Evolutionary conservation across 2,329 filamentous ascomycete species (phyloP).

Genomic region (Lecanicillium sp.): DNA sequence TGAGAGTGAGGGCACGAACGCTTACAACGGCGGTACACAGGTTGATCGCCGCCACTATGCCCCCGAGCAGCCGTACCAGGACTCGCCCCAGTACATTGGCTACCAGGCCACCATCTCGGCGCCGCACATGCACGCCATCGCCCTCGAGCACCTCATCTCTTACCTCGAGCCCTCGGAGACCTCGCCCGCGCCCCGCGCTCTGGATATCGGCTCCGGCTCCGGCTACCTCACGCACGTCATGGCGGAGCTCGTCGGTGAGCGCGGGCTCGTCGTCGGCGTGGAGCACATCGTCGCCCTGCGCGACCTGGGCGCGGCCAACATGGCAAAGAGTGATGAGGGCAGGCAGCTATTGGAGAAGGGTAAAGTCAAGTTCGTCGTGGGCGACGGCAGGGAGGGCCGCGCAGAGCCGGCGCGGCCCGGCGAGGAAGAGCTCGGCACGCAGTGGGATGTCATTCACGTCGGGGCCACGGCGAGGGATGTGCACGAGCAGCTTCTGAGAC

Average conservation of each 20-base stretch:
- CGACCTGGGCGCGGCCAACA: slow-evolving; percentile 58
- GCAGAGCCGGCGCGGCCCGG: slow-evolving; percentile 38
- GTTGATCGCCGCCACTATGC: slow-evolving; percentile 87
- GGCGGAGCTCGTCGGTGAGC: slow-evolving; percentile 63
- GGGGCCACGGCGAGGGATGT: slow-evolving; percentile 75
- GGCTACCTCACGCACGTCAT: slow-evolving; percentile 86
- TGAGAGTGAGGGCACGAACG: not conserved
- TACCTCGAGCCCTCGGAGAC: slow-evolving; percentile 33
- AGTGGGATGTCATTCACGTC: slow-evolving; percentile 93
- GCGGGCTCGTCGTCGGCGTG: slow-evolving; percentile 57
- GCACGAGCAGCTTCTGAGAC: slow-evolving; percentile 66
- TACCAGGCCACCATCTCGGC: slow-evolving; percentile 52
- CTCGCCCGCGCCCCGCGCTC: slow-evolving; percentile 43
- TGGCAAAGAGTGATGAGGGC: slow-evolving; percentile 57
- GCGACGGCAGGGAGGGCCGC: slow-evolving; percentile 66
- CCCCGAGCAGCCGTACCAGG: slow-evolving; percentile 61
- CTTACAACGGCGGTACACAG: slow-evolving; percentile 34
- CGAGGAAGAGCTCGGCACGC: slow-evolving; percentile 41
- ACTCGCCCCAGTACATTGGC: slow-evolving; percentile 51
- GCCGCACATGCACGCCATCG: slow-evolving; percentile 56
- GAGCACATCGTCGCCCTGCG: slow-evolving; percentile 65
- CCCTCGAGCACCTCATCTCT: slow-evolving; percentile 43
- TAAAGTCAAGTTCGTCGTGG: slow-evolving; percentile 65
- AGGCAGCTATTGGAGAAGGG: slow-evolving; percentile 54
- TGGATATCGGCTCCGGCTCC: slow-evolving; percentile 70